These are phyloP conservation scores for Saccharomycopsis capsularis DNA, from an alignment of 805 yeast species.

Conservation along the genomic window DNA sequence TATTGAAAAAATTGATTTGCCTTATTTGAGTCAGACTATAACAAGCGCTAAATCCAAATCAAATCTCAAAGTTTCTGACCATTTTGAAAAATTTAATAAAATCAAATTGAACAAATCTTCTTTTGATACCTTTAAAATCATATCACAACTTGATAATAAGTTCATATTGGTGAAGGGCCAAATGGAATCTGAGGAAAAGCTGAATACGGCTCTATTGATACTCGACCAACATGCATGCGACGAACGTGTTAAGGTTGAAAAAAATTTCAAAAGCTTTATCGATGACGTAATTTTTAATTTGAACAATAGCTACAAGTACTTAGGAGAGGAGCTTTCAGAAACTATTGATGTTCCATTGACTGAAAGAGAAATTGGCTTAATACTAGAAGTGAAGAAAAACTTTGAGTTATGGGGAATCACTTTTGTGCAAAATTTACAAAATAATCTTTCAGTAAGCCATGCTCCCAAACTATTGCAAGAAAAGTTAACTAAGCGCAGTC, in stretches of 20 bases:
- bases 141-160: conserved; percentile 57
- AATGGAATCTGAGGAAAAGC: not conserved
- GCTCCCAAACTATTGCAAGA: conserved; percentile 38
- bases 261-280: conserved; percentile 34
- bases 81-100: conserved; percentile 10
- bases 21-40: conserved; percentile 1
- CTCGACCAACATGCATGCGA: conserved; percentile 85
- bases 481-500: conserved; percentile 27
- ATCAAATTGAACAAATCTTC: conserved; percentile 24
- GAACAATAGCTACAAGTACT: conserved; percentile 1
- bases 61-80: conserved; percentile 9
- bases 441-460: conserved; percentile 32
- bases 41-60: not conserved
- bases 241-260: conserved; percentile 63
- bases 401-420: conserved; percentile 44
- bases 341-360: conserved; percentile 24
- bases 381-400: conserved; percentile 27
- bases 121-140: conserved; percentile 28
- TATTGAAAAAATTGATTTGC: conserved; percentile 2
- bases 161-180: conserved; percentile 46
- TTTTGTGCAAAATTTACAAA: too few relatives aligned
- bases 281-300: conserved; percentile 25
- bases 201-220: conserved; percentile 29
- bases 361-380: conserved; percentile 29
- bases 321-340: conserved; percentile 1